Evolutionary conservation across 805 yeast genomes (phyloP), one percentile per base, ranked within the genome.

Genomic region (Kluyveromyces siamensis): DNA sequence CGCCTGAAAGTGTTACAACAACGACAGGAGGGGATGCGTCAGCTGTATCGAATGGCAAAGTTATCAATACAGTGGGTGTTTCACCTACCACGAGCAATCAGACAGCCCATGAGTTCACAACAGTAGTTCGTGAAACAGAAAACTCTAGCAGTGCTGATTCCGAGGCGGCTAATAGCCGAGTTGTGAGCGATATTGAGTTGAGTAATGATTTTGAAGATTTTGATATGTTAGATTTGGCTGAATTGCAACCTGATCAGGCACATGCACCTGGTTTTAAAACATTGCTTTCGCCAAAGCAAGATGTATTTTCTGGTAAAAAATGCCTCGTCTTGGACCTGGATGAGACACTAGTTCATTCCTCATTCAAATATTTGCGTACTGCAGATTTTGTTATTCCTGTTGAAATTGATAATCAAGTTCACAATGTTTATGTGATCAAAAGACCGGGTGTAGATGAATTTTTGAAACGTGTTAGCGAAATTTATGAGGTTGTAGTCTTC

Each of bases 371-470:
- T 65, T 76, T 93, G 49, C 80, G 95, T 51, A 84, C 89, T 41
- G 96, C 96, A 1, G 99, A 93, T 69, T 93, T 93, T 69, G 95
- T 95, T 43, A 87, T 93, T 45, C 98, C 99, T 14, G 99, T 93
- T 47, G 98, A 91, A 65, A 91, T 93, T 53, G 98, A 93, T 59
- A 83, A 83, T 58, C 91, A 87, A 64, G 75, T 83, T 33, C 98
- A 93, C 66, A 91, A 87, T 60, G 99, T 93, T 41, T 93, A 89
- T 64, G 99, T 93, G 21, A 89, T 90, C 49, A 93, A 93, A 63
- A 78, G 99, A 59, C 99, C 99, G 1, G 99, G 99, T 1, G 98
- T 95, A 45, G 99, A 93, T 68, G 95, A 87, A 62, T 93, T 93
- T 61, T 72, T 93, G 72, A 72, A 71, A 57, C 75, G 78, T 54